Conservation (phyloP, 2,329 filamentous ascomycete genomes). For the Sclerotinia minor region DNA sequence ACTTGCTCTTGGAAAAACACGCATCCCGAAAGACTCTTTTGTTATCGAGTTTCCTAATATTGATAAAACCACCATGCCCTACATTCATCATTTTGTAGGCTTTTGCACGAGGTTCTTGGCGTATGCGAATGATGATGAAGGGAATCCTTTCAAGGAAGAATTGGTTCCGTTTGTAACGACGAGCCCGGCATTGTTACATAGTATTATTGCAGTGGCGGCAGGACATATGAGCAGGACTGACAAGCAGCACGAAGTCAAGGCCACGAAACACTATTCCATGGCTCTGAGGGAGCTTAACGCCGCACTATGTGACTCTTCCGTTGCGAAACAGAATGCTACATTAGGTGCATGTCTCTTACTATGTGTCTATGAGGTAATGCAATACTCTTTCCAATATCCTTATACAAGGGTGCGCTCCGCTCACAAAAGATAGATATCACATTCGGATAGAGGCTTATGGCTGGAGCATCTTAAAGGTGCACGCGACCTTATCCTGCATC, state of each 20-base stretch:
- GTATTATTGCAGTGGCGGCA: constrained; percentile 40
- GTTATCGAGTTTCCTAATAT: constrained; percentile 39
- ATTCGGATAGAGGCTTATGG: constrained; percentile 38
- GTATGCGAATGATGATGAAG: constrained; percentile 40
- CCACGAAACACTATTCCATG: constrained; percentile 37
- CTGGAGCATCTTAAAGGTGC: constrained; percentile 40
- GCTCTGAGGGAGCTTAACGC: constrained; percentile 37
- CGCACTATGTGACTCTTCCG: constrained; percentile 33
- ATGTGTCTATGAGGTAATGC: constrained; percentile 40
- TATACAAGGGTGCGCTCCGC: background rate
- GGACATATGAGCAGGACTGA: constrained; percentile 38
- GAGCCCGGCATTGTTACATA: constrained; percentile 38
- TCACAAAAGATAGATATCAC: constrained; percentile 35
- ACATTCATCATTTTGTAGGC: constrained; percentile 40
- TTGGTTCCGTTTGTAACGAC: constrained; percentile 36
- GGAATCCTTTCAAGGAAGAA: constrained; percentile 39
- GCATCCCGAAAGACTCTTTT: constrained; percentile 36
- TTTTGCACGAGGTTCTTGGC: constrained; percentile 39
- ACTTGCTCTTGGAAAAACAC: constrained; percentile 21
- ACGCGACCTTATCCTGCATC: constrained; percentile 38
- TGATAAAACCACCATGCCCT: constrained; percentile 35
- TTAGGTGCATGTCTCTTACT: constrained; percentile 39
- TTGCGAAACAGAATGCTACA: constrained; percentile 36
- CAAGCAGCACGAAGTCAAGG: constrained; percentile 34
- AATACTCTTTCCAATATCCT: background rate